Evolutionary conservation across 176 grass and related monocot species (phyloP), one percentile per base, ranked within the genome.

Genomic region (Eleusine coracana): DNA sequence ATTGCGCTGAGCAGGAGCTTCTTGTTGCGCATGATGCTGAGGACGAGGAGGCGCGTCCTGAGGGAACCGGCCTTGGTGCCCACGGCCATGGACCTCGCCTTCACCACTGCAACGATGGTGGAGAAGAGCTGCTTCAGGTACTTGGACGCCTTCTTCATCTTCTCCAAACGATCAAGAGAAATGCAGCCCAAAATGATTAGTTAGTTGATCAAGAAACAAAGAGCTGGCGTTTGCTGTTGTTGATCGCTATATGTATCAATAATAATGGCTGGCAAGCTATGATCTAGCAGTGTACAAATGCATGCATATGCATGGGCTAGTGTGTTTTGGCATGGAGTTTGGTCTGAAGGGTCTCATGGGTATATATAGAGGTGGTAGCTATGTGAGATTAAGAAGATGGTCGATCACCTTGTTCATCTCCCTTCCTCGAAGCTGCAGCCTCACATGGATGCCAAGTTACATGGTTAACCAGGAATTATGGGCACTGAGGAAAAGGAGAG

Each of bases 91-190:
- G 93, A 88, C 90, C 84, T 89, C 10, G 59, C 70, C 85, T 81
- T 99, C 79, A 96, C 88, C 39, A 71, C 77, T 36, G 79, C 76
- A 0, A 89, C 83, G 49, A 99, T 81, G 46, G 80, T 68, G 12
- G 73, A 75, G 75, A 95, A 87, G 14, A 99, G 39, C 56, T 92
- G 84, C 91, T 96, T 99, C 83, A 99, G 23, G 87, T 90, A 93
- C 65, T n/a, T 82, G 16, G 89, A 80, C 20, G 85, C 91, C 80
- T 95, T 94, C 94, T 87, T 95, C 96, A 98, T 96, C 61, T 73
- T 58, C n/a, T 82, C 63, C 13, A 23, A 45, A 65, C 1, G 6
- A 65, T 38, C 71, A 70, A 75, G n/a, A 86, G n/a, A 86, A 68
- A 63, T 10, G 37, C 29, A 85, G 27, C 60, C 23, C 20, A 66